phyloP scores from a whole-genome alignment of 2,329 filamentous ascomycete species.

The Colletotrichum truncatum region DNA sequence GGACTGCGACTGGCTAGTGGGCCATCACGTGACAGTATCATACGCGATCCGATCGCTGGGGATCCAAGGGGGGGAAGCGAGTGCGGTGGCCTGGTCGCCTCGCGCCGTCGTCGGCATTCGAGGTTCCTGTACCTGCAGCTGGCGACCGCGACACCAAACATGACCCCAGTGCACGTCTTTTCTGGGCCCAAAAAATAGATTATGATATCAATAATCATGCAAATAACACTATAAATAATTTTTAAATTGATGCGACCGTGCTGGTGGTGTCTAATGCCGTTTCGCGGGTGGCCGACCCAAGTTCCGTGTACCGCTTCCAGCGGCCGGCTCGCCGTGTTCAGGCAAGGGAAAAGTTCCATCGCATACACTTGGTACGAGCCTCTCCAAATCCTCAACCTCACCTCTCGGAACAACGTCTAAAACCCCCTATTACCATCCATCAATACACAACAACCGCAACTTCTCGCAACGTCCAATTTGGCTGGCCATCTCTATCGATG shows the following conservation, averaged over 20 bases:
- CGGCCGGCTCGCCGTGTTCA: constrained; percentile 28
- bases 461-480: constrained; percentile 47
- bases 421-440: constrained; percentile 59
- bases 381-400: constrained; percentile 64
- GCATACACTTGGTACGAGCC: constrained; percentile 37
- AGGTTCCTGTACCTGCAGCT: constrained; percentile 30
- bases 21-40: constrained; percentile 10
- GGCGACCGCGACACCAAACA: constrained; percentile 9
- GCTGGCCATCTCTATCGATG: constrained; percentile 61
- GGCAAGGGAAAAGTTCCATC: constrained; percentile 31
- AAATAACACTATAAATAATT: background rate
- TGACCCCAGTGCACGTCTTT: constrained; percentile 19
- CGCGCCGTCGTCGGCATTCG: constrained; percentile 25
- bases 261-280: background rate
- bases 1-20: constrained; percentile 2
- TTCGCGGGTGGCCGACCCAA: background rate
- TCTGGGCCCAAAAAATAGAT: constrained; percentile 24
- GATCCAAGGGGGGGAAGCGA: constrained; percentile 7
- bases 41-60: constrained; percentile 27
- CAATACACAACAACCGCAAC: constrained; percentile 56
- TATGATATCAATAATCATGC: background rate
- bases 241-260: constrained; percentile 3
- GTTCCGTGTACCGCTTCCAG: constrained; percentile 25
- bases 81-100: constrained; percentile 26
- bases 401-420: constrained; percentile 62